A percentile compares a stretch with the other conserved stretches of the same genome.
Conservation (phyloP, 768 basidiomycete genomes). For the Macrolepiota fuliginosa region DNA sequence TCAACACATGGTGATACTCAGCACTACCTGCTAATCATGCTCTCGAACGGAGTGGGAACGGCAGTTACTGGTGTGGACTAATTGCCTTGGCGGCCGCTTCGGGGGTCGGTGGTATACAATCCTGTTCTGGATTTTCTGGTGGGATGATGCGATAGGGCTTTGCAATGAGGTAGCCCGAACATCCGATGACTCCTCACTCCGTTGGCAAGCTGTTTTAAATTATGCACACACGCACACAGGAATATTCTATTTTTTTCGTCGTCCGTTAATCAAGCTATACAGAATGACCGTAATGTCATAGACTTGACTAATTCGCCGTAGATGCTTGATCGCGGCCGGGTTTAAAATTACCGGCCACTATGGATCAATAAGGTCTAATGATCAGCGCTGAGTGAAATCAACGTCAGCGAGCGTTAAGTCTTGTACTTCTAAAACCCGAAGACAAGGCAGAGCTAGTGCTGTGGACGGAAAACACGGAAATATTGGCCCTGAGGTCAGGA, state of each 20-base stretch:
- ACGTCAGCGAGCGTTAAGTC: background rate
- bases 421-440: background rate
- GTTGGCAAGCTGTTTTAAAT: no score
- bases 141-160: background rate
- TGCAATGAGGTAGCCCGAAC: background rate
- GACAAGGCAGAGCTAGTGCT: background rate
- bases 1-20: background rate
- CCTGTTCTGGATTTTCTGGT: background rate
- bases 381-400: background rate
- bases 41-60: background rate
- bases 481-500: no score
- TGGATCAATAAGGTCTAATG: background rate
- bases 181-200: background rate
- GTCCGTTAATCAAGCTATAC: background rate
- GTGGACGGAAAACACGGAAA: background rate
- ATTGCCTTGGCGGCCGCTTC: no score
- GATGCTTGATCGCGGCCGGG: background rate
- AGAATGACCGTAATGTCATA: background rate
- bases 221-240: no score
- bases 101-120: no score
- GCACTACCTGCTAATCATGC: background rate
- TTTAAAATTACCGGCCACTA: background rate
- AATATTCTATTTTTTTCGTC: no score
- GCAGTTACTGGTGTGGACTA: no score
- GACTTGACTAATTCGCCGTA: background rate